phyloP scores from a whole-genome alignment of 2,329 filamentous ascomycete genomes.

The Colletotrichum graminicola region DNA sequence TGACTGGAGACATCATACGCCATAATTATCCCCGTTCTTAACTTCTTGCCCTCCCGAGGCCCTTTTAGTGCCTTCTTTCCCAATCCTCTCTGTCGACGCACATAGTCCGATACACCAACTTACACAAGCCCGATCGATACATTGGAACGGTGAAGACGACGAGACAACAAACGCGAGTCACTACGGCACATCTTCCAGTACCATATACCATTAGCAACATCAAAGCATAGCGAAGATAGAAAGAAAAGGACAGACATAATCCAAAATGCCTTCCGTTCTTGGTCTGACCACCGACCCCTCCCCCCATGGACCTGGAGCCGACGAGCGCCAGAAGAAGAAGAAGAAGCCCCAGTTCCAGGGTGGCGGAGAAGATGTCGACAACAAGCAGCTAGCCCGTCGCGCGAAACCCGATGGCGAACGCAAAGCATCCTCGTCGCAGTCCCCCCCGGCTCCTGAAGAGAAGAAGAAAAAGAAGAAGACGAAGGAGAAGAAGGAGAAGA shows the following conservation, averaged over 20 bases:
- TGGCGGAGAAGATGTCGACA: slow-evolving; percentile 21
- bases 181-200: not conserved
- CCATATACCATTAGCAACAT: not conserved
- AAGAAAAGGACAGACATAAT: not conserved
- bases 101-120: not conserved
- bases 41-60: not conserved
- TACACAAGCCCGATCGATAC: not conserved
- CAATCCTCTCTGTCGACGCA: not conserved
- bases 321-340: slow-evolving; percentile 39
- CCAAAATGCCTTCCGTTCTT: slow-evolving; percentile 50
- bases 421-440: slow-evolving; percentile 33
- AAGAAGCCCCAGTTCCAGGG: slow-evolving; percentile 32
- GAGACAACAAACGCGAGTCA: not conserved
- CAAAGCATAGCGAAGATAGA: not conserved
- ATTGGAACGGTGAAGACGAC: not conserved
- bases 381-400: slow-evolving; percentile 38
- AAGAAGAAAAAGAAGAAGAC: slow-evolving; percentile 35
- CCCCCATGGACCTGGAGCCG: slow-evolving; percentile 40
- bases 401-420: slow-evolving; percentile 13
- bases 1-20: slow-evolving; percentile 40
- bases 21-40: not conserved
- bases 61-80: not conserved
- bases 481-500: slow-evolving; percentile 24
- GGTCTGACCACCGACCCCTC: slow-evolving; percentile 50
- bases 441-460: slow-evolving; percentile 18